Conservation (phyloP, 2,329 filamentous ascomycete genomes). For the Fusarium transvaalense region DNA sequence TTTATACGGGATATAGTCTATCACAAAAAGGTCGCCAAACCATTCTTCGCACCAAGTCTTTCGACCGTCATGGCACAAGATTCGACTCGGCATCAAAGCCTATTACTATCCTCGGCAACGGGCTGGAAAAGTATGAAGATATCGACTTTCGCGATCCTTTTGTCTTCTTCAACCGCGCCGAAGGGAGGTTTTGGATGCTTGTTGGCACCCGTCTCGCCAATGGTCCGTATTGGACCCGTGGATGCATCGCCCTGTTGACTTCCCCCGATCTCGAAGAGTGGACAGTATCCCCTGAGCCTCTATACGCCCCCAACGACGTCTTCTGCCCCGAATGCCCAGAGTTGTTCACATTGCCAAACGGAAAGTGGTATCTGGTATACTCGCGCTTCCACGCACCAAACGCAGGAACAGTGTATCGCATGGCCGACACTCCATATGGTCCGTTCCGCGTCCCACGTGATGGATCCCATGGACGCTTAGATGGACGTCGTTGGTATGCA, state of each 20-base stretch:
- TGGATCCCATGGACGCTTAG: conserved; percentile 52
- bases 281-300: conserved; percentile 49
- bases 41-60: conserved; percentile 48
- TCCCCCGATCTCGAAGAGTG: conserved; percentile 51
- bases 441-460: conserved; percentile 54
- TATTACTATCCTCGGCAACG: conserved; percentile 39
- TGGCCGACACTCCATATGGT: conserved; percentile 52
- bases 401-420: conserved; percentile 53
- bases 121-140: conserved; percentile 48
- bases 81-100: conserved; percentile 47
- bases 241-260: conserved; percentile 54
- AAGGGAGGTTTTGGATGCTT: conserved; percentile 55
- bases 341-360: conserved; percentile 52
- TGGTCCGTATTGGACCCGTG: conserved; percentile 53
- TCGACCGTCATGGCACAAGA: conserved; percentile 45
- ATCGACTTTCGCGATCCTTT: conserved; percentile 55
- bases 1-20: conserved; percentile 55
- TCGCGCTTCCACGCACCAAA: conserved; percentile 53
- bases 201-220: conserved; percentile 51
- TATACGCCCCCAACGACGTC: conserved; percentile 53
- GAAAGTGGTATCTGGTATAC: conserved; percentile 54
- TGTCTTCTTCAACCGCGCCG: conserved; percentile 51
- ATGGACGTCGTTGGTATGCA: conserved; percentile 55
- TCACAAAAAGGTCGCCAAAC: conserved; percentile 50
- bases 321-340: conserved; percentile 56